These are phyloP conservation scores for Hypsizygus marmoreus DNA, from an alignment of 768 basidiomycete species.

Conservation along the genomic window DNA sequence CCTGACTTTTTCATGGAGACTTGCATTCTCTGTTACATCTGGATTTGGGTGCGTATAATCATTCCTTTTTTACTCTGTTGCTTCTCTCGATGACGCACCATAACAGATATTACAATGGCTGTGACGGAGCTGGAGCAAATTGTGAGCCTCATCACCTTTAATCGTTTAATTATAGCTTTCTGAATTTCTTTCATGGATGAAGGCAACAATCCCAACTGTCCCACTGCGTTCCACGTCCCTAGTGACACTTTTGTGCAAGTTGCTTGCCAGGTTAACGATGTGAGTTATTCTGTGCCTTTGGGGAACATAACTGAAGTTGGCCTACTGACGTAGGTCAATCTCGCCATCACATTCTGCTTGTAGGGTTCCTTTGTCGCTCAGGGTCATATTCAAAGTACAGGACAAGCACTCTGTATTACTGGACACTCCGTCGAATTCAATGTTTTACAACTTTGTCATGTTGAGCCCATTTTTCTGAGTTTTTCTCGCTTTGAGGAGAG, in stretches of 20 bases:
- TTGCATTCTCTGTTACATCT: constrained; percentile 39
- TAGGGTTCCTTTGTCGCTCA: too few relatives aligned
- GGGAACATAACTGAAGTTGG: background rate
- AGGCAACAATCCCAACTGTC: constrained; percentile 38
- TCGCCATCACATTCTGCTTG: constrained; percentile 20
- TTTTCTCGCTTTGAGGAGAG: too few relatives aligned
- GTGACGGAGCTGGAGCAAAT: constrained; percentile 41
- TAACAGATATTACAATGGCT: constrained; percentile 48
- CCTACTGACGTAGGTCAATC: constrained; percentile 13
- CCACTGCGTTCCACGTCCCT: constrained; percentile 37
- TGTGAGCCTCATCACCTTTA: constrained; percentile 30
- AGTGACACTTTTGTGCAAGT: constrained; percentile 40
- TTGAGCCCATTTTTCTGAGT: too few relatives aligned
- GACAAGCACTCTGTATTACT: too few relatives aligned
- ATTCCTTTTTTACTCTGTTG: too few relatives aligned
- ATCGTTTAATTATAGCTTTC: background rate
- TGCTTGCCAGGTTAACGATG: constrained; percentile 17
- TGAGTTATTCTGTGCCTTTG: background rate
- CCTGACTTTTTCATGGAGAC: constrained; percentile 27
- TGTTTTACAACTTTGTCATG: too few relatives aligned
- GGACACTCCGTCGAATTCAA: too few relatives aligned
- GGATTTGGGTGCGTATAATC: constrained; percentile 40
- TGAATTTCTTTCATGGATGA: background rate
- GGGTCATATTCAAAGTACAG: too few relatives aligned
- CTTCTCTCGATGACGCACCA: too few relatives aligned